A percentile compares a stretch with the other conserved stretches of the same genome.
These are phyloP conservation scores for Phanerochaete sordida DNA, from an alignment of 768 basidiomycete species.

Conservation along the genomic window DNA sequence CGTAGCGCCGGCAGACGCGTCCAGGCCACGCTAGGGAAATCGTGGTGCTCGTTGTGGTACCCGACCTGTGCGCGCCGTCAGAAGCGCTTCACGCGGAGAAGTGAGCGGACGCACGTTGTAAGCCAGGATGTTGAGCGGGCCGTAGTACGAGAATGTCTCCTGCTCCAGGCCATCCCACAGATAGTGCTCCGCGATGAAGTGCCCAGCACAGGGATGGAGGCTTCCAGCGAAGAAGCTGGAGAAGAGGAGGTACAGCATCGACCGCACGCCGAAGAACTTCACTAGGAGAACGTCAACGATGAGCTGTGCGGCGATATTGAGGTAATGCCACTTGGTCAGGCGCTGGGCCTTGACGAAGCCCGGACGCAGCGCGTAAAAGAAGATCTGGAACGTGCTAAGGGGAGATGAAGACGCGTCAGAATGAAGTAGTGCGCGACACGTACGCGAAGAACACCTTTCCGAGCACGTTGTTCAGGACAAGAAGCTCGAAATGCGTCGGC, in stretches of 20 bases:
- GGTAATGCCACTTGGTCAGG: slow-evolving; percentile 78
- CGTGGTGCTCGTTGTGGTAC: slow-evolving; percentile 99
- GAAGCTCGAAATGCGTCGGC: slow-evolving; percentile 80
- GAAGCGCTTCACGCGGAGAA: not conserved
- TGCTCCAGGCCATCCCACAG: slow-evolving; percentile 90
- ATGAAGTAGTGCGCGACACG: slow-evolving; percentile 25
- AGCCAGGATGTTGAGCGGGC: slow-evolving; percentile 81
- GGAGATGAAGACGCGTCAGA: not conserved
- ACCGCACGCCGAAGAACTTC: slow-evolving; percentile 37
- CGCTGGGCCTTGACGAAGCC: slow-evolving; percentile 85
- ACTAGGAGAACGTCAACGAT: slow-evolving; percentile 70
- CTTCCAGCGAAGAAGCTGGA: slow-evolving; percentile 96
- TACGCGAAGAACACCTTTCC: slow-evolving; percentile 99
- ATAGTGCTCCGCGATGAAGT: slow-evolving; percentile 98
- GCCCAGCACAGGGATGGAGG: slow-evolving; percentile 92
- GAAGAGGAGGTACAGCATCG: slow-evolving; percentile 79
- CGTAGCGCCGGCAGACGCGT: slow-evolving; percentile 84
- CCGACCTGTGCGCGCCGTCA: slow-evolving; percentile 61
- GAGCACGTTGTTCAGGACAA: slow-evolving; percentile 89
- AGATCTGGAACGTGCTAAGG: slow-evolving; percentile 88
- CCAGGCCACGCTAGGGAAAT: slow-evolving; percentile 97
- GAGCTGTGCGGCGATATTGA: slow-evolving; percentile 72
- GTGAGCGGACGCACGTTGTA: slow-evolving; percentile 73
- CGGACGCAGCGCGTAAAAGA: slow-evolving; percentile 97
- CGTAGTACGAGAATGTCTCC: slow-evolving; percentile 98